These are phyloP conservation scores for Phytophthora quininea DNA, from an alignment of 352 stramenopile genomes.

Conservation along the genomic window DNA sequence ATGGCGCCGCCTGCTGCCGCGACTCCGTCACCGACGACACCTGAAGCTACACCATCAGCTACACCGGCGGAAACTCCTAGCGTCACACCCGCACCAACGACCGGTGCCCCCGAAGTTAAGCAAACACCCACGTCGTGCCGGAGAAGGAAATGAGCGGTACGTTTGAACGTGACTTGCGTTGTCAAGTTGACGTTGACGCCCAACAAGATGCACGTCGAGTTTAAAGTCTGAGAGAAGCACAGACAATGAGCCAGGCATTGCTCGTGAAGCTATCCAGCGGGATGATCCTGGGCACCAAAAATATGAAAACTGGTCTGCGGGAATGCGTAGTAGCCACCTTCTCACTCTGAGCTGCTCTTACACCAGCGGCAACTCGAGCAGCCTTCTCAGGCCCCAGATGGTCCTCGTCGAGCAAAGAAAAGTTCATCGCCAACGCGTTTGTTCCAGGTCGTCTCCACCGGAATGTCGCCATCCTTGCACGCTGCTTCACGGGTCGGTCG, in stretches of 20 bases:
- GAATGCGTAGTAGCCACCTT: too few relatives aligned
- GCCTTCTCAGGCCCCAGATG: conserved; percentile 30
- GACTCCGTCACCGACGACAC: neutral
- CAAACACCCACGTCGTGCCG: neutral
- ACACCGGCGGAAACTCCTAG: neutral
- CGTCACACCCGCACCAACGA: conserved; percentile 1
- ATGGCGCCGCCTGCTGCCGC: neutral
- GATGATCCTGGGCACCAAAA: too few relatives aligned
- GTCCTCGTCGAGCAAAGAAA: neutral
- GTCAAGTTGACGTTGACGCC: too few relatives aligned
- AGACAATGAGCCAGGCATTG: too few relatives aligned
- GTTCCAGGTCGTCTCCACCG: neutral
- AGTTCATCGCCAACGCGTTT: neutral
- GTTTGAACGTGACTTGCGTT: too few relatives aligned
- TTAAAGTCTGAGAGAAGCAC: too few relatives aligned
- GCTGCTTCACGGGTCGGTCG: too few relatives aligned
- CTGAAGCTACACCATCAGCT: neutral
- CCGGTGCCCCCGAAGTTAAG: neutral
- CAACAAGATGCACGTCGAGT: too few relatives aligned
- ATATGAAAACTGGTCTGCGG: too few relatives aligned
- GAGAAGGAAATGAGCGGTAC: neutral
- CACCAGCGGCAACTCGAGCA: neutral
- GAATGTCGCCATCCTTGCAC: neutral
- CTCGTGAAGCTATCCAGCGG: too few relatives aligned
- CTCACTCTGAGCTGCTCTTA: too few relatives aligned